Base-by-base conservation (phyloP, 805 yeast species). In the Yamadazyma tumulicola region DNA sequence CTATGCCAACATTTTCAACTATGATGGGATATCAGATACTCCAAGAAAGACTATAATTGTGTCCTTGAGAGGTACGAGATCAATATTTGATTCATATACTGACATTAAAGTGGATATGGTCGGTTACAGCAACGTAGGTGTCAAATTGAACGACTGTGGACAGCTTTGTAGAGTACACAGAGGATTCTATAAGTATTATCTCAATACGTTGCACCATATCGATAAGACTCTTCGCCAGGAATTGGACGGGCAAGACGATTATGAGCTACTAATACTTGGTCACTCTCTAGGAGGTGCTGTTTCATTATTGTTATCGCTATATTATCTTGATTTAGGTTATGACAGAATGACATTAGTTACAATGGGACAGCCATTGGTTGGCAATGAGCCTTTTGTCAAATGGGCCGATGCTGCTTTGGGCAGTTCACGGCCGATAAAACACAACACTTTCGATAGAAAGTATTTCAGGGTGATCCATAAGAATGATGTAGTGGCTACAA, bases 361-460 rank as follows among this genome's bases (percentile, higher is more conserved):
- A 1, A 55, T 67, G 64, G 75, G 74, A 2, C 73, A 60, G 46
- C 75, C 75, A 0, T 50, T 64, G 15, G 38, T 65, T 5, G 75
- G 74, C 2, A 68, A 69, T 42, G 38, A 46, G 12, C 48, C 47
- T n/a, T 66, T 69, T 35, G 55, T 57, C 1, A 31, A 42, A 3
- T 68, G 69, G 67, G 56, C 55, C 3, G 69, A 65, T 35, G 26
- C 22, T 2, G 60, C 48, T 2, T 32, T 61, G 52, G 65, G 62
- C 4, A 62, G 69, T 37, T 17, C 35, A 2, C 10, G 31, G 23
- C 44, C 51, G 0, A 39, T 56, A 1, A 18, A 21, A 4, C 59
- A 54, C 32, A 44, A 51, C 22, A 23, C 51, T 0, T 52, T 38
- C 23, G 41, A 37, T 4, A 35, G 55, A 22, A 50, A 58, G 24